Conservation (phyloP, 139 green algal genomes). For the Bryopsis sp. region DNA sequence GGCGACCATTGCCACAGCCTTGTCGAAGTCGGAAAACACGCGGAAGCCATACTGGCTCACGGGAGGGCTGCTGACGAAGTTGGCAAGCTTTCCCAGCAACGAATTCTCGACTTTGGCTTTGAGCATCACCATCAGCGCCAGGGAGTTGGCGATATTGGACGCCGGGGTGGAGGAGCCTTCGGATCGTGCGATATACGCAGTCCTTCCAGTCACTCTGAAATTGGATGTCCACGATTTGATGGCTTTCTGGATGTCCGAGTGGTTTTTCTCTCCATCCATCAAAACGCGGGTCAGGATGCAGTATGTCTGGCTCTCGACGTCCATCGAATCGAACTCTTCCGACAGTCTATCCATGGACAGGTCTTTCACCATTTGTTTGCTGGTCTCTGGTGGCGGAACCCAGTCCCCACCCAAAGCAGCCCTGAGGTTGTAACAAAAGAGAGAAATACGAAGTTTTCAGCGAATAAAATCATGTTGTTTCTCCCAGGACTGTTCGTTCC, state of each 20-base stretch:
- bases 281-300: slow-evolving; percentile 10
- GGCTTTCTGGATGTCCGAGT: background rate
- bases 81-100: slow-evolving; percentile 33
- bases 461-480: too few relatives aligned
- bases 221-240: slow-evolving; percentile 11
- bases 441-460: too few relatives aligned
- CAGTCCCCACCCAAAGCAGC: slow-evolving; percentile 5
- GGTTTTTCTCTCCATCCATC: background rate
- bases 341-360: slow-evolving; percentile 22
- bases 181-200: slow-evolving; percentile 34
- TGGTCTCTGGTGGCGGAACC: slow-evolving; percentile 4
- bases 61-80: slow-evolving; percentile 19
- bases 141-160: slow-evolving; percentile 17
- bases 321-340: background rate
- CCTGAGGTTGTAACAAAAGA: too few relatives aligned
- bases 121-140: slow-evolving; percentile 22
- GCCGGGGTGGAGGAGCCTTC: slow-evolving; percentile 20
- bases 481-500: too few relatives aligned
- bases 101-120: background rate
- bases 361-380: slow-evolving; percentile 1
- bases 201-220: slow-evolving; percentile 33
- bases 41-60: background rate
- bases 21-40: slow-evolving; percentile 4
- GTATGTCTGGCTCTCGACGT: background rate
- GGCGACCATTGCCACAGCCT: slow-evolving; percentile 18